Conservation (phyloP, 495 filamentous ascomycete genomes). For the Daldinia childiae region DNA sequence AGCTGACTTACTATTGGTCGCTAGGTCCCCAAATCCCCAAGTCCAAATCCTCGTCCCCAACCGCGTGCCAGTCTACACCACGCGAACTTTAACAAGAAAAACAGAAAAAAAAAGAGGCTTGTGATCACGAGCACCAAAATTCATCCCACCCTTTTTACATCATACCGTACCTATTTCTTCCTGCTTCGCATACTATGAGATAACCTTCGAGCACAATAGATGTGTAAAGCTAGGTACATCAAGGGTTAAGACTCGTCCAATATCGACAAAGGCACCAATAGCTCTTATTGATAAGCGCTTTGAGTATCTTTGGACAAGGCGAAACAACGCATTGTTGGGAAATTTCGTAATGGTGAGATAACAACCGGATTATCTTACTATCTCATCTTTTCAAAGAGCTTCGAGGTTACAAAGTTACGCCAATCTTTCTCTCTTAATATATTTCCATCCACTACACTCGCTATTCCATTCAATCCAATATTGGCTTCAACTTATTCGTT, state of each 20-base stretch:
- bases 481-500: neutral
- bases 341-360: neutral
- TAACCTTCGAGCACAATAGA: neutral
- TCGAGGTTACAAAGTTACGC: slow-evolving; percentile 10
- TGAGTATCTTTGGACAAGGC: slow-evolving; percentile 1
- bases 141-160: slow-evolving; percentile 18
- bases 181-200: neutral
- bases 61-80: slow-evolving; percentile 14
- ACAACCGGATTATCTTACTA: slow-evolving; percentile 28
- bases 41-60: neutral
- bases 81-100: slow-evolving; percentile 29
- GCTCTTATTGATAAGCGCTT: neutral
- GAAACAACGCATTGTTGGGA: neutral
- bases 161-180: neutral
- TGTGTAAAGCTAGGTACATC: neutral
- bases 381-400: slow-evolving; percentile 14
- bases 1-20: neutral
- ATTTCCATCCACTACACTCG: neutral
- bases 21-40: neutral
- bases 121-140: slow-evolving; percentile 29
- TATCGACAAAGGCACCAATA: slow-evolving; percentile 3
- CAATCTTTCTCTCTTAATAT: neutral
- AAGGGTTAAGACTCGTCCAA: neutral
- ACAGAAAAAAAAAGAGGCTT: slow-evolving; percentile 28
- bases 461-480: neutral